A percentile compares a stretch with the other conserved stretches of the same genome.
Conservation (phyloP, 371 early-diverging fungal genomes). For the Dentiscutata heterogama region DNA sequence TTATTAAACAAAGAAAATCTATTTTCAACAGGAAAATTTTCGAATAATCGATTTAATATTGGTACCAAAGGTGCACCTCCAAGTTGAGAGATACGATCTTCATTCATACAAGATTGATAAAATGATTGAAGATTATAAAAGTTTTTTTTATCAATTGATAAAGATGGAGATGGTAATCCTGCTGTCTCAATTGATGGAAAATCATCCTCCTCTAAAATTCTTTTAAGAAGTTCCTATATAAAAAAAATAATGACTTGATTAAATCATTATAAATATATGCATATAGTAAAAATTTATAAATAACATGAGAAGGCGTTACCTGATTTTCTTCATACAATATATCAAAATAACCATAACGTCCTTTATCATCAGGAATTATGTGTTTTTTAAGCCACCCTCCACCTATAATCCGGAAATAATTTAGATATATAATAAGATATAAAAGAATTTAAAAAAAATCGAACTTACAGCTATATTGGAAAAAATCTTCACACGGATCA, state of each 20-base stretch:
- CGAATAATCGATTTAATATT: constrained; percentile 53
- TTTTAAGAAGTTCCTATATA: constrained; percentile 50
- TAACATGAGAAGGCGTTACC: constrained; percentile 39
- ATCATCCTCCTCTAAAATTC: constrained; percentile 47
- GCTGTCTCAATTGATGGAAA: constrained; percentile 27
- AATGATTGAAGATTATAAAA: constrained; percentile 61
- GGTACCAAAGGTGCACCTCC: constrained; percentile 62
- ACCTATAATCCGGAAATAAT: constrained; percentile 40
- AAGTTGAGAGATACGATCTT: constrained; percentile 56
- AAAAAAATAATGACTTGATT: background rate
- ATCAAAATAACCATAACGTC: constrained; percentile 51
- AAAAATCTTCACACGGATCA: constrained; percentile 68
- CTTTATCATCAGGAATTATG: constrained; percentile 56
- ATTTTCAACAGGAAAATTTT: constrained; percentile 48
- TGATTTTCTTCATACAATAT: constrained; percentile 50
- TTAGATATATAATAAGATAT: background rate
- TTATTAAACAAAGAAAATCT: constrained; percentile 39
- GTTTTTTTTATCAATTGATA: constrained; percentile 58
- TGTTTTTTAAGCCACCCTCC: constrained; percentile 54
- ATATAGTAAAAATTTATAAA: constrained; percentile 1
- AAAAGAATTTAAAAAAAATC: background rate
- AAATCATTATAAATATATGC: constrained; percentile 31
- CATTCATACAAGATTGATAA: constrained; percentile 69
- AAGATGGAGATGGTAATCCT: constrained; percentile 54
- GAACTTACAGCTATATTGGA: constrained; percentile 62